A percentile compares a stretch with the other conserved stretches of the same genome.
phyloP scores from a whole-genome alignment of 2,329 filamentous ascomycete genomes.

The Xylariales sp. region DNA sequence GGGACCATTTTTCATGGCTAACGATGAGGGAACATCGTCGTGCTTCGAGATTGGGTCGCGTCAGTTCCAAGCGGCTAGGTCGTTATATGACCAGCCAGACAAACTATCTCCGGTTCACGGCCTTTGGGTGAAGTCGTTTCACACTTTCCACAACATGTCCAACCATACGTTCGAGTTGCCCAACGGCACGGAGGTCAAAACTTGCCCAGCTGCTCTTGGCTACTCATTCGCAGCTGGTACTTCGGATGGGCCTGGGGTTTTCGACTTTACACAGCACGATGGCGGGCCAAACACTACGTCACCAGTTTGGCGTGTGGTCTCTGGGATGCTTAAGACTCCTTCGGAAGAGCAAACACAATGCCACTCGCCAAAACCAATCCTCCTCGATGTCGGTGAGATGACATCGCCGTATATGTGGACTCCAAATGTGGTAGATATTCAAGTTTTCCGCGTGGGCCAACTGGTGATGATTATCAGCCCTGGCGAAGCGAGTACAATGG shows the following conservation, averaged over 20 bases:
- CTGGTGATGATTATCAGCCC: constrained; percentile 79
- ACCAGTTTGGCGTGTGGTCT: constrained; percentile 76
- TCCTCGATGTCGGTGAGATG: constrained; percentile 86
- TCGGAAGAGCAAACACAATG: constrained; percentile 67
- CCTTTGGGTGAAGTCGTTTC: constrained; percentile 71
- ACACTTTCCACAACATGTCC: constrained; percentile 80
- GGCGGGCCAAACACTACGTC: constrained; percentile 60
- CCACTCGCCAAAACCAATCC: constrained; percentile 76
- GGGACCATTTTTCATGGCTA: constrained; percentile 62
- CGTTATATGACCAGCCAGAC: constrained; percentile 49
- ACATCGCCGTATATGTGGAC: constrained; percentile 77
- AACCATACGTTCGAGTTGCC: constrained; percentile 68
- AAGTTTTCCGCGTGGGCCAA: constrained; percentile 79
- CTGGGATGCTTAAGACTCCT: constrained; percentile 67
- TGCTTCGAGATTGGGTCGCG: constrained; percentile 72
- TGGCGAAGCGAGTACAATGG: constrained; percentile 90
- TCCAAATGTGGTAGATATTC: constrained; percentile 87
- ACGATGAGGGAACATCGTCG: constrained; percentile 69
- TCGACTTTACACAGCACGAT: constrained; percentile 90
- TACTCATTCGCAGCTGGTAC: constrained; percentile 94
- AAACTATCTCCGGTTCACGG: constrained; percentile 47
- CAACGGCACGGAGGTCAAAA: constrained; percentile 66
- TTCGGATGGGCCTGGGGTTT: constrained; percentile 83
- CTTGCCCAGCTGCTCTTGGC: constrained; percentile 83
- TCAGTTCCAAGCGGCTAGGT: constrained; percentile 49